Percentiles rank a stretch among this genome's conserved stretches.
phyloP scores from a whole-genome alignment of 2,329 filamentous ascomycete species.

The Graphilbum sp. region DNA sequence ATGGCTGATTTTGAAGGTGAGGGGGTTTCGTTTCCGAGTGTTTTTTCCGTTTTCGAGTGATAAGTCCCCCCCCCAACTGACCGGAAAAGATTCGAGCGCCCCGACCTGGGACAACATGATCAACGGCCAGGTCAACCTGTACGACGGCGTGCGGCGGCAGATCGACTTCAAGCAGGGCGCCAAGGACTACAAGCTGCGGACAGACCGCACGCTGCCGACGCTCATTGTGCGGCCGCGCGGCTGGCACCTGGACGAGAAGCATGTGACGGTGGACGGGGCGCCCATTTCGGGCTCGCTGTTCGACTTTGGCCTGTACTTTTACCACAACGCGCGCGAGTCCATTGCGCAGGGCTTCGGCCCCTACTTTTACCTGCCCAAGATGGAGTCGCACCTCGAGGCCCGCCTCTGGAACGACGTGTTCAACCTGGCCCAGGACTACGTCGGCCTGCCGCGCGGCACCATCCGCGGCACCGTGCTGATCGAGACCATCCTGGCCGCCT shows the following conservation, averaged over 20 bases:
- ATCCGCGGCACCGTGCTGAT: slow-evolving; percentile 93
- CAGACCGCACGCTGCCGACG: slow-evolving; percentile 69
- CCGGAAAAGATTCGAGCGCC: slow-evolving; percentile 90
- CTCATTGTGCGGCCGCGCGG: slow-evolving; percentile 88
- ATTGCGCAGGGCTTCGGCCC: slow-evolving; percentile 73
- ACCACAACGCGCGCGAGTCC: slow-evolving; percentile 88
- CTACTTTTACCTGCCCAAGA: slow-evolving; percentile 97
- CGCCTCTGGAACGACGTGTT: slow-evolving; percentile 97
- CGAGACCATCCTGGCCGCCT: slow-evolving; percentile 92
- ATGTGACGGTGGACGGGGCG: slow-evolving; percentile 89
- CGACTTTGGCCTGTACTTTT: slow-evolving; percentile 98
- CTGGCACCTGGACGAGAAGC: slow-evolving; percentile 98
- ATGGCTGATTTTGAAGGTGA: slow-evolving; percentile 98
- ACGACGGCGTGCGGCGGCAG: slow-evolving; percentile 85
- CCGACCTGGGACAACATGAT: slow-evolving; percentile 99
- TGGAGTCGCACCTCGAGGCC: slow-evolving; percentile 95
- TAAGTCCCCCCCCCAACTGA: too few species aligned
- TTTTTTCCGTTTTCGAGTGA: not conserved
- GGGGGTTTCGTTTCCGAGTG: slow-evolving; percentile 12
- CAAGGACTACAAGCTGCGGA: slow-evolving; percentile 96
- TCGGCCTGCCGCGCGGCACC: slow-evolving; percentile 76
- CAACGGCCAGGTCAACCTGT: slow-evolving; percentile 93
- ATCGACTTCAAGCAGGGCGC: slow-evolving; percentile 90
- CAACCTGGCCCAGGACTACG: slow-evolving; percentile 87
- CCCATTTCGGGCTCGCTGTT: slow-evolving; percentile 85